Base-by-base conservation (phyloP, 306 rosid species). In the Casuarina glauca region DNA sequence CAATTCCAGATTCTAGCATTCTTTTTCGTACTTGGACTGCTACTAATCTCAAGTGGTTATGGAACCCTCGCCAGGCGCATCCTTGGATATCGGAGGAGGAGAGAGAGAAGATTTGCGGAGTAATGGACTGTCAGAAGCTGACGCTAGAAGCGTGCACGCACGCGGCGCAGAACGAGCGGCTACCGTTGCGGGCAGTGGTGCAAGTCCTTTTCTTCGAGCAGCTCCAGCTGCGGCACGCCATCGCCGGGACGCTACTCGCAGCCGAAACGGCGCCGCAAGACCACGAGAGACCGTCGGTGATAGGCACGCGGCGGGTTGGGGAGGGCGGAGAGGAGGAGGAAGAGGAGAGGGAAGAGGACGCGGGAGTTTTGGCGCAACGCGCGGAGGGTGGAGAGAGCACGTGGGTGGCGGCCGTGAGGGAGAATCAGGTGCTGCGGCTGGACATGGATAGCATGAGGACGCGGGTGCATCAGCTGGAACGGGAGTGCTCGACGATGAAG, bases 391-490 rank as follows among this genome's bases (percentile, higher is more conserved):
- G 78, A 70, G 73, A 55, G 35, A 71, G 71, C 86, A 87, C 96
- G 86, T 93, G 99, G 97, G 82, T 82, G 38, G 88, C 58, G 2
- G 86, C 97, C 0, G 99, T 88, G 85, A 89, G 97, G 78, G 96
- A 95, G 86, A 95, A 93, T 90, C 99, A 95, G 82, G 97, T 95
- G 90, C 85, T 95, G 58, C 99, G 96, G 32, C 49, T 95, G 72
- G 99, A 91, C 72, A 95, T 95, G 97, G 99, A 95, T 85, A 93
- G 97, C 89, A 95, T 93, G 99, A 90, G 97, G 94, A 93, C 98
- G 88, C 99, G 99, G 73, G 99, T 95, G 74, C 93, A 91, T 75
- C 96, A 93, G 70, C 87, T 95, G 48, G 99, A 95, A 81, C 91
- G 97, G 9, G 99, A 95, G 64, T 95, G 99, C 42, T 95, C 98